These are phyloP conservation scores for Cladophialophora psammophila DNA, from an alignment of 2,329 filamentous ascomycete genomes.

Conservation along the genomic window DNA sequence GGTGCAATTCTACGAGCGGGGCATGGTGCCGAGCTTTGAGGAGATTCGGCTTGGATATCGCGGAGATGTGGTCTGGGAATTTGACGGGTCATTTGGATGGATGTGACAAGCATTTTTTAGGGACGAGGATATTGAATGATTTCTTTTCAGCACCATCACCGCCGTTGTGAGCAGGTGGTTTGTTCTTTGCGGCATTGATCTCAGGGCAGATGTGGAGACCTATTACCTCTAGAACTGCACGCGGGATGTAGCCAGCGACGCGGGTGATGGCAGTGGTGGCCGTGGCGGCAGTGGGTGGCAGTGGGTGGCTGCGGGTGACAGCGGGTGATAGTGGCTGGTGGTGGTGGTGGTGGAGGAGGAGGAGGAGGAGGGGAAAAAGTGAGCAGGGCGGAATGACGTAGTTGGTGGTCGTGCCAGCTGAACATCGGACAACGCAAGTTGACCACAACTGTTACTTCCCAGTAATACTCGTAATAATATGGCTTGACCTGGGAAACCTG, in stretches of 20 bases:
- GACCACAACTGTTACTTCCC: background rate
- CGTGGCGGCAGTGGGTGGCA: background rate
- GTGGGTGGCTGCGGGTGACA: background rate
- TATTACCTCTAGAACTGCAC: background rate
- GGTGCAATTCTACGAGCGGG: conserved; percentile 72
- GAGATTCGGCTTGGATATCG: conserved; percentile 44
- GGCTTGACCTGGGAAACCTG: background rate
- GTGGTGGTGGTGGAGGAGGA: too few species aligned
- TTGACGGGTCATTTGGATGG: conserved; percentile 42
- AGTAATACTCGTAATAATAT: background rate
- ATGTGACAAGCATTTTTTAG: conserved; percentile 14
- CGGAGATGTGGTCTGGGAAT: conserved; percentile 38
- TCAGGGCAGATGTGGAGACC: background rate
- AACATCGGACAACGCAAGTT: background rate
- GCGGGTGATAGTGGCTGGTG: background rate
- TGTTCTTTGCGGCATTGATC: background rate
- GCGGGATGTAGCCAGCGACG: background rate
- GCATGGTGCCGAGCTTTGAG: conserved; percentile 49
- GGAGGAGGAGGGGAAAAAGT: background rate
- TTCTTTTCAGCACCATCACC: background rate
- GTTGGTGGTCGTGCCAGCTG: conserved; percentile 1
- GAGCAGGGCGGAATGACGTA: conserved; percentile 2
- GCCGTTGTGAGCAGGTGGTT: background rate
- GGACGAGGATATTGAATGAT: too few species aligned
- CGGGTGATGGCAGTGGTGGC: background rate